Percentiles rank a stretch among this genome's conserved stretches.
These are phyloP conservation scores for Candida oleophila DNA, from an alignment of 805 yeast species.

Conservation along the genomic window DNA sequence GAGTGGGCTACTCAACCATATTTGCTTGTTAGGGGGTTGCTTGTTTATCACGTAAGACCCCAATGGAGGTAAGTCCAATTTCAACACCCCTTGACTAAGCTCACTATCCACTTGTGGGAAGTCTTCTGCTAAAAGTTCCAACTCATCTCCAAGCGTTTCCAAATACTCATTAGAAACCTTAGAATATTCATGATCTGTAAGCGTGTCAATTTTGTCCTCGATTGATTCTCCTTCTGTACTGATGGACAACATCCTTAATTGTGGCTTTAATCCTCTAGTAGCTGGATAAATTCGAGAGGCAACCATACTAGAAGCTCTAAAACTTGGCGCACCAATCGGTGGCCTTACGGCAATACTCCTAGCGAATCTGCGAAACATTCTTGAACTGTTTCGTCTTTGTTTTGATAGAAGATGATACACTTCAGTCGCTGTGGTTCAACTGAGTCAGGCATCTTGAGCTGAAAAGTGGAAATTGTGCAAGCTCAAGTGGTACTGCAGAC, in stretches of 20 bases:
- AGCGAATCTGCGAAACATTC: background rate
- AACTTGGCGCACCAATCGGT: no score
- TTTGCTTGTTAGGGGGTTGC: conserved; percentile 96
- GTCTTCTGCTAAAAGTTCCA: conserved; percentile 66
- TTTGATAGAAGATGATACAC: no score
- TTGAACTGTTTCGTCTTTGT: no score
- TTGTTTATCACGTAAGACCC: conserved; percentile 93
- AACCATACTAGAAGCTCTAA: no score
- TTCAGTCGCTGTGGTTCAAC: no score
- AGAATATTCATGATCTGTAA: conserved; percentile 60
- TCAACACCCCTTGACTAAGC: conserved; percentile 83
- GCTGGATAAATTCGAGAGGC: no score
- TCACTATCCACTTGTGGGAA: conserved; percentile 71
- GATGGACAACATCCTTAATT: conserved; percentile 12
- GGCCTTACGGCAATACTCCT: no score
- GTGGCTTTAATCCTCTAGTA: conserved; percentile 3
- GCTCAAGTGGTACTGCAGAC: background rate
- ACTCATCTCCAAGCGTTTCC: conserved; percentile 62
- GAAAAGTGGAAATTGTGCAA: background rate
- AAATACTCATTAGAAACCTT: conserved; percentile 62
- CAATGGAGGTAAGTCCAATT: conserved; percentile 62
- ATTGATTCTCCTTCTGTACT: conserved; percentile 55
- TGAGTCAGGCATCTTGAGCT: no score
- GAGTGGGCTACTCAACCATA: conserved; percentile 92
- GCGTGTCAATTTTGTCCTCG: conserved; percentile 48